Conservation (phyloP, 208 protist species). For the Leishmania turanica region DNA sequence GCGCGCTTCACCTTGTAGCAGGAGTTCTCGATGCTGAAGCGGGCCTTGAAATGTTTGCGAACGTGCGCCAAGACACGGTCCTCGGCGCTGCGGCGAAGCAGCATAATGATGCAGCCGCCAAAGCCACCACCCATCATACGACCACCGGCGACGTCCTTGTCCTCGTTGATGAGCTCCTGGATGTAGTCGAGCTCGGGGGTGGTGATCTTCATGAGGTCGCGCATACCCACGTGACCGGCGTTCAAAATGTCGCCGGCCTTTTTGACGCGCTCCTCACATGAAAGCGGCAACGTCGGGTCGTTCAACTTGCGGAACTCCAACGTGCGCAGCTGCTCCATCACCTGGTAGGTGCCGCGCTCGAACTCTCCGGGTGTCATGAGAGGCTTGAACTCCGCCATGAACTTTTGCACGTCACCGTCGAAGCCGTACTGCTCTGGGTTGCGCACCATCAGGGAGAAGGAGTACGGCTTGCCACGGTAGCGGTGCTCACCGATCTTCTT, state of each 20-base stretch:
- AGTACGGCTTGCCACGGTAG: slow-evolving; percentile 55
- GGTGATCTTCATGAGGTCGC: slow-evolving; percentile 74
- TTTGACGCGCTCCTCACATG: slow-evolving; percentile 51
- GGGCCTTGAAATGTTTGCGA: slow-evolving; percentile 54
- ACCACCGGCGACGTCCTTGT: slow-evolving; percentile 72
- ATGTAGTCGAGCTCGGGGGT: slow-evolving; percentile 85
- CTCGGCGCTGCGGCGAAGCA: slow-evolving; percentile 48
- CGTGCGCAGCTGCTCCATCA: slow-evolving; percentile 73
- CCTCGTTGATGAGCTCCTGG: slow-evolving; percentile 57
- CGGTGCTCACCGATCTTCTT: slow-evolving; percentile 62
- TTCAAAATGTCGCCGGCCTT: slow-evolving; percentile 62
- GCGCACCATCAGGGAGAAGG: slow-evolving; percentile 69
- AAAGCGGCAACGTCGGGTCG: slow-evolving; percentile 31
- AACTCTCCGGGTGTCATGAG: slow-evolving; percentile 58
- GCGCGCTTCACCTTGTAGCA: slow-evolving; percentile 47
- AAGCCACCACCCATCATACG: slow-evolving; percentile 93
- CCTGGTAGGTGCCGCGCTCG: slow-evolving; percentile 66
- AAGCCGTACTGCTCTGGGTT: slow-evolving; percentile 48
- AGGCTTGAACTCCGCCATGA: slow-evolving; percentile 52
- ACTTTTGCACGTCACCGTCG: slow-evolving; percentile 51
- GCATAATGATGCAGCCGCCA: slow-evolving; percentile 84
- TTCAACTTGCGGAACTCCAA: slow-evolving; percentile 61
- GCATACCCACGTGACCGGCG: slow-evolving; percentile 68
- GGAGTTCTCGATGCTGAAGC: slow-evolving; percentile 58
- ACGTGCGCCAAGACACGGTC: slow-evolving; percentile 60